phyloP scores from a whole-genome alignment of 2,329 filamentous ascomycete species.

The Verticillium dahliae region DNA sequence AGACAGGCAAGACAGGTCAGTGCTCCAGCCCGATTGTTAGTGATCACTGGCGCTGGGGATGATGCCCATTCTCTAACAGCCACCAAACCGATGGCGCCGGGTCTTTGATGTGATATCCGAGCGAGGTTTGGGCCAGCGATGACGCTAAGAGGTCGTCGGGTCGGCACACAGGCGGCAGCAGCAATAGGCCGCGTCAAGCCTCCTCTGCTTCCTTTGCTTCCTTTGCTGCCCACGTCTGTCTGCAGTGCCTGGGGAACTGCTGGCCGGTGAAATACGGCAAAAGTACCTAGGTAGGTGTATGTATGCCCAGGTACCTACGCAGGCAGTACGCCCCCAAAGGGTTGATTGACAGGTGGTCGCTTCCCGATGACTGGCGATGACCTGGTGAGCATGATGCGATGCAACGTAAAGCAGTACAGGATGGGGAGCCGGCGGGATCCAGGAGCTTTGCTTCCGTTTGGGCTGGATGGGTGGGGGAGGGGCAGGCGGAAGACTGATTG shows the following conservation, averaged over 20 bases:
- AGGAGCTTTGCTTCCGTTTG: neutral
- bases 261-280: neutral
- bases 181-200: too few relatives aligned
- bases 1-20: neutral
- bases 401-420: neutral
- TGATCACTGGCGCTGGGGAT: neutral
- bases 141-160: neutral
- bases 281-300: neutral
- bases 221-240: too few relatives aligned
- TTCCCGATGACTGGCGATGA: too few relatives aligned
- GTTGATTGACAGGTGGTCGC: neutral
- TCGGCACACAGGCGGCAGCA: too few relatives aligned
- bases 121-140: neutral
- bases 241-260: too few relatives aligned
- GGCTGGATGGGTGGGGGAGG: neutral
- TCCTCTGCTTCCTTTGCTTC: too few relatives aligned
- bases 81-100: neutral
- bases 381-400: too few relatives aligned
- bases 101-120: neutral
- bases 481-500: neutral
- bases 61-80: neutral
- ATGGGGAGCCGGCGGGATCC: neutral
- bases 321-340: neutral
- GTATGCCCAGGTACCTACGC: neutral
- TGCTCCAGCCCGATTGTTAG: neutral